A percentile compares a stretch with the other conserved stretches of the same genome.
phyloP scores from a whole-genome alignment of 1,284 basidiomycete species.

The Trametes sp. region DNA sequence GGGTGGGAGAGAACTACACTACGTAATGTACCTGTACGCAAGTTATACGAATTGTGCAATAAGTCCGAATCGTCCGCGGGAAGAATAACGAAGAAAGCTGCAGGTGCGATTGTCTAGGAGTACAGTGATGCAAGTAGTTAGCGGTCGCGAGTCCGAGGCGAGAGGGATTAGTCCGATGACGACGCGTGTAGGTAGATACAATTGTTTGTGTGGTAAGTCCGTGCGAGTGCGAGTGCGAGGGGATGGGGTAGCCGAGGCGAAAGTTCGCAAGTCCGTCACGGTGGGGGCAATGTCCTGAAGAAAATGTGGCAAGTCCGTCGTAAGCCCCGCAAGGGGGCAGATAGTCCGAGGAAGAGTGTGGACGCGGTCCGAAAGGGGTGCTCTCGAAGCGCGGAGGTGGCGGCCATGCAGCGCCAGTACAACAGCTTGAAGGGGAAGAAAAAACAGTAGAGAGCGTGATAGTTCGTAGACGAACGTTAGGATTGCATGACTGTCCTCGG shows the following conservation, averaged over 20 bases:
- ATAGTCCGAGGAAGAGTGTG: constrained; percentile 23
- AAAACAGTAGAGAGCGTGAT: constrained; percentile 27
- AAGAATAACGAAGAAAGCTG: constrained; percentile 22
- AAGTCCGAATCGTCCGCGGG: constrained; percentile 29
- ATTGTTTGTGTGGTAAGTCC: constrained; percentile 22
- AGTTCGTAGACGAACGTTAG: constrained; percentile 36
- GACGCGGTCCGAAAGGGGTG: constrained; percentile 27
- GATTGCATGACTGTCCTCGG: constrained; percentile 26
- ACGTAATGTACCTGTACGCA: constrained; percentile 27
- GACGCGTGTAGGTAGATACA: constrained; percentile 30
- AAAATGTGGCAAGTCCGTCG: constrained; percentile 25
- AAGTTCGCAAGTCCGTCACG: constrained; percentile 18
- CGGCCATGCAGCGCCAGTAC: constrained; percentile 30
- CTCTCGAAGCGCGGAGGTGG: constrained; percentile 28
- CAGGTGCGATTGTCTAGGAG: constrained; percentile 29
- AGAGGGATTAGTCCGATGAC: constrained; percentile 15
- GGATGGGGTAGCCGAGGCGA: constrained; percentile 4
- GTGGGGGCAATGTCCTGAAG: constrained; percentile 21
- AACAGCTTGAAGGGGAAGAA: constrained; percentile 23
- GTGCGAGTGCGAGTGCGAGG: constrained; percentile 18
- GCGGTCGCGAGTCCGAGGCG: constrained; percentile 17
- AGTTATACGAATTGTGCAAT: constrained; percentile 28
- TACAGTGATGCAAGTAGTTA: constrained; percentile 32
- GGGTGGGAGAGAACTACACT: constrained; percentile 27
- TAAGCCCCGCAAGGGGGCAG: constrained; percentile 17